Evolutionary conservation across 2,329 filamentous ascomycete species (phyloP), one percentile per base, ranked within the genome.

Genomic region (Zymoseptoria brevis): DNA sequence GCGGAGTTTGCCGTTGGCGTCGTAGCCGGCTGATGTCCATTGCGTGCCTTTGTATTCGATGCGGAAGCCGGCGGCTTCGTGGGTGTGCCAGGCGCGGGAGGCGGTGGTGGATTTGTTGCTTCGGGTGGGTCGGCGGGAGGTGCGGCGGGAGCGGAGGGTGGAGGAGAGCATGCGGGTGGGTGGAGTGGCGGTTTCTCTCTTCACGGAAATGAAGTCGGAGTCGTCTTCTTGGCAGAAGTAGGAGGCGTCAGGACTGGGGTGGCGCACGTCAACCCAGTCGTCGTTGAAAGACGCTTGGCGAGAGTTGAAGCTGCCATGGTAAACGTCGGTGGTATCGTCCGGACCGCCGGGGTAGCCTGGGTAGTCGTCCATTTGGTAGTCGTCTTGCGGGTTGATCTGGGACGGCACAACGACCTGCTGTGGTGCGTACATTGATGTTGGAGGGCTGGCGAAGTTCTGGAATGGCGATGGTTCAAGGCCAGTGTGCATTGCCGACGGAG

Each of bases 391-490:
- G 6, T 58, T 63, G 2, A 71, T 59, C 35, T 69, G 62, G 1
- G 68, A 67, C 9, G 68, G 69, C 7, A 68, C 64, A 4, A 70
- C 62, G 2, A 66, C 61, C 29, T 64, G 61, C 2, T 60, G 62
- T 7, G 48, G 35, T 4, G 58, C 55, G 29, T 57, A 58, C 19
- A 54, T 11, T 19, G 51, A n/a, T 54, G 50, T 8, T 41, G 26
- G 9, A 26, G 24, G 11, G 19, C 48, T 4, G n/a, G 48, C 50
- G 24, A 54, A 60, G 21, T 57, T 41, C 0, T 56, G 55, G 30
- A 66, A 64, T 1, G 30, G 53, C 6, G 64, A 64, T 9, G 59
- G 59, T 29, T 60, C 59, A 19, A 66, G 56, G 13, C 22, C 19
- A 3, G 49, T 45, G 13, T 53, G 55, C 19, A 62, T 55, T 1